Evolutionary conservation across 1,139 yeast genomes (phyloP).

Genomic region (Saccharomycopsis hybrid): DNA sequence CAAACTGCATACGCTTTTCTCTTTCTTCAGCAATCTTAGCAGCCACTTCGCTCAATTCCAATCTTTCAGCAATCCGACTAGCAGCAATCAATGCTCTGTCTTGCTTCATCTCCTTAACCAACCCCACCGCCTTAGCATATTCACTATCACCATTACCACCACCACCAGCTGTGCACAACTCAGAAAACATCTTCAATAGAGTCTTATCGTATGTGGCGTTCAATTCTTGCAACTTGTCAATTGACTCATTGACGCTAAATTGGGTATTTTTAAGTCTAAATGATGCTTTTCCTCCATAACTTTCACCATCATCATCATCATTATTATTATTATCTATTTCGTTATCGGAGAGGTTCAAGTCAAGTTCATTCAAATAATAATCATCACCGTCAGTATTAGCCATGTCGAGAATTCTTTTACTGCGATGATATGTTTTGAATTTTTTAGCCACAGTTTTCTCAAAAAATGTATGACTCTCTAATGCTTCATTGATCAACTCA

Average conservation of each 20-base stretch:
- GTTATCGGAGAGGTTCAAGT: constrained; percentile 18
- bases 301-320: constrained; percentile 8
- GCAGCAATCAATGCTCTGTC: constrained; percentile 84
- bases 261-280: constrained; percentile 9
- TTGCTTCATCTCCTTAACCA: constrained; percentile 63
- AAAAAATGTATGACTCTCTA: constrained; percentile 22
- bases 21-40: constrained; percentile 60
- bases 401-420: constrained; percentile 1
- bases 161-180: constrained; percentile 64
- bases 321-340: constrained; percentile 17
- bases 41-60: constrained; percentile 60
- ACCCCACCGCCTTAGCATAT: constrained; percentile 58
- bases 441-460: constrained; percentile 11
- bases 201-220: constrained; percentile 63
- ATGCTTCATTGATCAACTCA: constrained; percentile 32
- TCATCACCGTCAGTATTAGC: constrained; percentile 28
- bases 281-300: too few relatives aligned
- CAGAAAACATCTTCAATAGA: constrained; percentile 67
- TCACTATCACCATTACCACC: constrained; percentile 57
- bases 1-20: constrained; percentile 40
- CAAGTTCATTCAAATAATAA: constrained; percentile 24
- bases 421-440: constrained; percentile 11
- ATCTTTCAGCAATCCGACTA: constrained; percentile 72
- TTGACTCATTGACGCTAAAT: constrained; percentile 31
- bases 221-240: constrained; percentile 44